Evolutionary conservation across 148 eudicot genomes (phyloP), one percentile per base, ranked within the genome.

Genomic region (Chenopodium album): DNA sequence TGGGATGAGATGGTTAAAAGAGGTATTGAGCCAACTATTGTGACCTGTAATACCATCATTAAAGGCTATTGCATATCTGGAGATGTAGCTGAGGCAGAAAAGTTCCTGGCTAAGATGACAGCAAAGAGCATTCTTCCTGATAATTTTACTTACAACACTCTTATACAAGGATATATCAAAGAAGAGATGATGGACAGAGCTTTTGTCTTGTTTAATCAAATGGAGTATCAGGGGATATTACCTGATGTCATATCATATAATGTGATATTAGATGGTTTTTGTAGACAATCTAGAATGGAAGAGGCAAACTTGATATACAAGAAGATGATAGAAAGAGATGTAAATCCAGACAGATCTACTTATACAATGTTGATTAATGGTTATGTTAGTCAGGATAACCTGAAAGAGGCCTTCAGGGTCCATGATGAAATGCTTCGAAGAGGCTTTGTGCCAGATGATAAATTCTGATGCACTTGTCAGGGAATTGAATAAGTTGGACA

Each of bases 401-500:
- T 87, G 85, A 89, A 91, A 84, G 94, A 92, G 73, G 98, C 96
- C 41, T 94, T 92, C 85, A 80, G 80, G 82, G 83, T 90, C 76
- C 98, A 94, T 74, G 94, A 94, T 87, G 93, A 91, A 84, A 94
- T 94, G 98, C 87, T 94, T 41, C 85, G 80, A 68, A 89, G 84
- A 86, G 98, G 98, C 62, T 91, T 92, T 71, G 89, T 84, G 31
- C 96, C 98, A 6, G 94, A 94, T 88, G 98, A 92, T 82, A 94
- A 89, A 37, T 92, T 92, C 80, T 94, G 65, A 82, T 71, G 59
- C 50, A 23, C 77, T 34, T 20, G 65, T 62, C 26, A 12, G 62
- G 62, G 71, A 17, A 28, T 13, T 34, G 66, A 41, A 46, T 23
- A 41, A 9, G 48, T 54, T 75, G 66, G 62, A 64, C 41, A 17